phyloP scores from a whole-genome alignment of 495 filamentous ascomycete species.

The Aspergillus indologenus region DNA sequence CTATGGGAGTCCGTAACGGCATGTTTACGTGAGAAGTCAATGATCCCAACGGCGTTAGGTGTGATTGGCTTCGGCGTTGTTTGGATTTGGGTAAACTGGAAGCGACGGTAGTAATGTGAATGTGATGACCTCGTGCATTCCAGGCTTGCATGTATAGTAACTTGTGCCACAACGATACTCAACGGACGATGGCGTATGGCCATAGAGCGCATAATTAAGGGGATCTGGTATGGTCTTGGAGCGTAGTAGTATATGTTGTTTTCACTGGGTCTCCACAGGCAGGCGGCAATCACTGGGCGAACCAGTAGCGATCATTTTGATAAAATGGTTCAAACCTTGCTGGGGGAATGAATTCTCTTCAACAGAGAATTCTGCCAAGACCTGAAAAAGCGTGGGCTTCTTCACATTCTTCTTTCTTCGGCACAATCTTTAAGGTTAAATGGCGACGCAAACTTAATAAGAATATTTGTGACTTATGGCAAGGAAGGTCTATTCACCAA shows the following conservation, averaged over 20 bases:
- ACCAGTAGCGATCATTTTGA: background rate
- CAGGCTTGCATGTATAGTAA: too few relatives aligned
- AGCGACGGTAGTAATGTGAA: too few relatives aligned
- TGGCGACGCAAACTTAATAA: background rate
- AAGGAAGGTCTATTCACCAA: too few relatives aligned
- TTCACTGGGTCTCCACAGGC: background rate
- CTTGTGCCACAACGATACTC: background rate
- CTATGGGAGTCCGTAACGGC: too few relatives aligned
- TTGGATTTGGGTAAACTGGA: too few relatives aligned
- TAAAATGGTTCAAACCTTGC: background rate
- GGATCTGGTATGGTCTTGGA: background rate
- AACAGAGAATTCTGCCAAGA: slow-evolving; percentile 19
- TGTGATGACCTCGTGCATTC: too few relatives aligned
- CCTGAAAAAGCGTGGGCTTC: slow-evolving; percentile 21
- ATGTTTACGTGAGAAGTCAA: too few relatives aligned
- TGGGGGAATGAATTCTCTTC: slow-evolving; percentile 2
- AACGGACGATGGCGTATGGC: background rate
- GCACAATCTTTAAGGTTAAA: slow-evolving; percentile 18
- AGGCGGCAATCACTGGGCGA: background rate
- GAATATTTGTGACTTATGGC: too few relatives aligned
- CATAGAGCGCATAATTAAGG: background rate
- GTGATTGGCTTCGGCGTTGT: too few relatives aligned
- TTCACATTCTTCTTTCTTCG: slow-evolving; percentile 23
- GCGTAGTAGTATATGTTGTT: background rate
- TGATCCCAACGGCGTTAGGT: too few relatives aligned